These are phyloP conservation scores for Balamuthia mandrillaris DNA, from an alignment of 208 protist genomes.

Conservation along the genomic window DNA sequence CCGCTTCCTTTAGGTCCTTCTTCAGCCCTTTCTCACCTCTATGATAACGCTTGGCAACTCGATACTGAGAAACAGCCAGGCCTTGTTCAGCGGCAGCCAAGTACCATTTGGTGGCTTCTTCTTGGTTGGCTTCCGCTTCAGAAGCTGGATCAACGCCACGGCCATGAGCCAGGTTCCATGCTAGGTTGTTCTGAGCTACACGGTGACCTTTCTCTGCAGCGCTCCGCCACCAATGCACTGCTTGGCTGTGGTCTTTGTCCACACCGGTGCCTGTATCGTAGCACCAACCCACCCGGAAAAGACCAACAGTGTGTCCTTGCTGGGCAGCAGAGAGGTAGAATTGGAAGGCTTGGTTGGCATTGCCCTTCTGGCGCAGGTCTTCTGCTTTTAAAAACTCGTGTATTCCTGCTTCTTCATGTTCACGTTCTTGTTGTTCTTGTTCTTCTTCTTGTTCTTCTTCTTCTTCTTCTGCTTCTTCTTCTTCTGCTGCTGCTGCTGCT, in stretches of 20 bases:
- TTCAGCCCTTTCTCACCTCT: too few relatives aligned
- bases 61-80: too few relatives aligned
- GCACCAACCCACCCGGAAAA: conserved; percentile 16
- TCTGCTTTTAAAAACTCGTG: too few relatives aligned
- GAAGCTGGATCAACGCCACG: neutral
- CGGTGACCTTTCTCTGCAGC: neutral
- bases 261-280: conserved; percentile 35
- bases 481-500: too few relatives aligned
- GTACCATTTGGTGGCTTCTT: conserved; percentile 14
- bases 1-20: too few relatives aligned
- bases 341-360: neutral
- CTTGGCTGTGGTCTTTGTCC: neutral
- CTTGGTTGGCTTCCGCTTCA: neutral
- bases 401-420: too few relatives aligned
- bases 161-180: neutral
- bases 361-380: too few relatives aligned
- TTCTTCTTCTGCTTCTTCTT: too few relatives aligned
- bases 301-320: neutral
- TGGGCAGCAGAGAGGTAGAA: neutral
- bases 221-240: neutral
- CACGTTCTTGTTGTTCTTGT: too few relatives aligned
- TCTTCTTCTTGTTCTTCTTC: too few relatives aligned
- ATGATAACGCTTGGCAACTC: too few relatives aligned
- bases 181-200: neutral
- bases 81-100: conserved; percentile 27